Evolutionary conservation across 2,329 filamentous ascomycete genomes (phyloP).

Genomic region (Pseudophaeomoniella oleicola): DNA sequence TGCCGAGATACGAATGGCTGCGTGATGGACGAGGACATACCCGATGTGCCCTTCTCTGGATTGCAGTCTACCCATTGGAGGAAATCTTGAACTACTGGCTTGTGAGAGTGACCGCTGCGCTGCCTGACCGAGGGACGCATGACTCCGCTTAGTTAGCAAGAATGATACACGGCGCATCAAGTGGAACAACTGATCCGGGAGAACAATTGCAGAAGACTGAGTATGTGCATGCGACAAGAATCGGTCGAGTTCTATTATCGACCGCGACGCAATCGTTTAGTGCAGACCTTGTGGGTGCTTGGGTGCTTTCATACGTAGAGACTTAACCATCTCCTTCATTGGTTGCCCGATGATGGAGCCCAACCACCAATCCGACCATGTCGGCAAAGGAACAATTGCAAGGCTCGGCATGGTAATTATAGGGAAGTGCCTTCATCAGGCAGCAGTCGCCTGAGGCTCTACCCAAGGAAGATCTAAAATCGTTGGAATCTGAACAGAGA

Average conservation of each 20-base stretch:
- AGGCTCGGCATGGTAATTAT: too few relatives aligned
- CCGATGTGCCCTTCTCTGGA: neutral
- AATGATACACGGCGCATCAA: neutral
- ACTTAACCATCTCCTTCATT: too few relatives aligned
- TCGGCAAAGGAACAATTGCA: too few relatives aligned
- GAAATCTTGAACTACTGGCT: conserved; percentile 5
- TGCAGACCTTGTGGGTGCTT: too few relatives aligned
- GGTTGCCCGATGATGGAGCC: too few relatives aligned
- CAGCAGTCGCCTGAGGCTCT: too few relatives aligned
- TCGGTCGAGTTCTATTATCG: neutral
- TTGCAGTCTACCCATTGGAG: conserved; percentile 3
- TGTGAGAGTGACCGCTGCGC: neutral
- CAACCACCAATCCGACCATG: too few relatives aligned
- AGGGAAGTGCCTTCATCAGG: too few relatives aligned
- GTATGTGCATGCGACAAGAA: neutral
- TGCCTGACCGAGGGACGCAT: neutral
- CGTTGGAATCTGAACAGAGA: too few relatives aligned
- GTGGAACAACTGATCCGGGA: neutral
- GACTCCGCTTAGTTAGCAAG: neutral
- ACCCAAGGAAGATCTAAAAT: too few relatives aligned
- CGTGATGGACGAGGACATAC: neutral
- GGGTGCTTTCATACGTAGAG: too few relatives aligned
- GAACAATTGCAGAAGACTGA: neutral
- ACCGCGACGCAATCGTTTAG: neutral
- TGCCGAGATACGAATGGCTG: conserved; percentile 3